Evolutionary conservation across 2,329 filamentous ascomycete genomes (phyloP).

Genomic region (Colletotrichum eleusines): DNA sequence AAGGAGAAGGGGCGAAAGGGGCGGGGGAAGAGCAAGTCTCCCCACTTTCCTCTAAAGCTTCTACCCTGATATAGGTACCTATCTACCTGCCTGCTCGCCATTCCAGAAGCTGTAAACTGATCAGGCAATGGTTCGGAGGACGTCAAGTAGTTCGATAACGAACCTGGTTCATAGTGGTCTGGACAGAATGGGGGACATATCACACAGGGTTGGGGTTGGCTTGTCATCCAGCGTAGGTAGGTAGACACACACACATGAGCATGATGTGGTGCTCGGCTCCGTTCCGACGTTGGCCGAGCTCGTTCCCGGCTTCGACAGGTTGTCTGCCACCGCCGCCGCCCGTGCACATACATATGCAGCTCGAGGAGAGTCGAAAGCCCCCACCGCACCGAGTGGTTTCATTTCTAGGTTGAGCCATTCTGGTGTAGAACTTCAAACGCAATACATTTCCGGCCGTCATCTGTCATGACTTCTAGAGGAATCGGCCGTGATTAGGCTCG

Average conservation of each 20-base stretch:
- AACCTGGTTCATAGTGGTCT: neutral
- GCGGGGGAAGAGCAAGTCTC: too few relatives aligned
- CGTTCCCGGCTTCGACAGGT: neutral
- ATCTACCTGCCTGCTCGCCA: too few relatives aligned
- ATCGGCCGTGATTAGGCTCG: neutral
- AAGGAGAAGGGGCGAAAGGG: too few relatives aligned
- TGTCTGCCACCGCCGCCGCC: neutral
- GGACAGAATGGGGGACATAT: neutral
- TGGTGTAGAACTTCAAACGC: neutral
- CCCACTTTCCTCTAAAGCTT: too few relatives aligned
- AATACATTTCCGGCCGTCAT: neutral
- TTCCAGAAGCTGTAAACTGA: too few relatives aligned
- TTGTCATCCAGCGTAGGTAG: neutral
- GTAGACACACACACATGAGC: neutral
- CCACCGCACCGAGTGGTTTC: neutral
- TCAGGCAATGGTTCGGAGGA: neutral
- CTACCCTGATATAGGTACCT: too few relatives aligned
- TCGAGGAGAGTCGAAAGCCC: neutral
- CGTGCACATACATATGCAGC: neutral
- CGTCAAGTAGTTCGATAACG: neutral
- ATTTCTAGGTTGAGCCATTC: neutral
- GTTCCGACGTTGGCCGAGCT: neutral
- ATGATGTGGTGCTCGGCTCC: neutral
- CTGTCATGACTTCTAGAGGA: slow-evolving; percentile 3
- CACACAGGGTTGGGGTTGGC: neutral